These are phyloP conservation scores for Silene coronaria DNA, from an alignment of 179 eudicot genomes.

Conservation along the genomic window DNA sequence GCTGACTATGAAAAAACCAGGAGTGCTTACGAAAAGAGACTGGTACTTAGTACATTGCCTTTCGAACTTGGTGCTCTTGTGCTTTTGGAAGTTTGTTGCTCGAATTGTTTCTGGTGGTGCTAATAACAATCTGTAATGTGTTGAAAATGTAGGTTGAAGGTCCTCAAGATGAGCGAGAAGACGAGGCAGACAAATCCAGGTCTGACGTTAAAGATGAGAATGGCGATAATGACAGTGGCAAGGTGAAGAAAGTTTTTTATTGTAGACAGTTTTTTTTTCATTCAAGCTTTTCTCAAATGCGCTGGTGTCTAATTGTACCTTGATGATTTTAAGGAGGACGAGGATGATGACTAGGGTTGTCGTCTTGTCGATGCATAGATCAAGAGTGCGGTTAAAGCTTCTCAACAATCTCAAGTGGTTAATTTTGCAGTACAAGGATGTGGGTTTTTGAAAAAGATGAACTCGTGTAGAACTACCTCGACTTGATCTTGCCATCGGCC, in stretches of 20 bases:
- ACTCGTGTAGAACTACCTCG: too few species aligned
- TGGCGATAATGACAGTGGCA: conserved; percentile 53
- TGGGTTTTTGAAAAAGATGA: too few species aligned
- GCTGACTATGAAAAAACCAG: conserved; percentile 48
- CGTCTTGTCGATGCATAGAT: background rate
- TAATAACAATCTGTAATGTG: background rate
- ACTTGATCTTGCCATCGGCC: too few species aligned
- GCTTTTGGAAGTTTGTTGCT: too few species aligned
- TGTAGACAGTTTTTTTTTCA: conserved; percentile 8
- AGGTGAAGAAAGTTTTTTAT: conserved; percentile 29
- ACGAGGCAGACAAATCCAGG: conserved; percentile 65
- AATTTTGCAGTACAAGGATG: conserved; percentile 17
- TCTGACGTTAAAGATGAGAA: conserved; percentile 63
- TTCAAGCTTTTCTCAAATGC: background rate
- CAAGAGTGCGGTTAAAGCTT: background rate
- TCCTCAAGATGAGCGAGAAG: conserved; percentile 34
- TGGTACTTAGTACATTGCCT: conserved; percentile 11
- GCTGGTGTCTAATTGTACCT: background rate
- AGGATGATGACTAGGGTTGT: conserved; percentile 29
- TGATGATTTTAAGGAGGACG: conserved; percentile 20
- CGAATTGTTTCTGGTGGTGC: too few species aligned
- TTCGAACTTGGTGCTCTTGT: too few species aligned
- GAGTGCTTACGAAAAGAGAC: background rate
- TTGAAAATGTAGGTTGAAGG: conserved; percentile 33
- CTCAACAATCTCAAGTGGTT: conserved; percentile 8